Conservation (phyloP, 768 basidiomycete genomes). For the Boletus edulis region DNA sequence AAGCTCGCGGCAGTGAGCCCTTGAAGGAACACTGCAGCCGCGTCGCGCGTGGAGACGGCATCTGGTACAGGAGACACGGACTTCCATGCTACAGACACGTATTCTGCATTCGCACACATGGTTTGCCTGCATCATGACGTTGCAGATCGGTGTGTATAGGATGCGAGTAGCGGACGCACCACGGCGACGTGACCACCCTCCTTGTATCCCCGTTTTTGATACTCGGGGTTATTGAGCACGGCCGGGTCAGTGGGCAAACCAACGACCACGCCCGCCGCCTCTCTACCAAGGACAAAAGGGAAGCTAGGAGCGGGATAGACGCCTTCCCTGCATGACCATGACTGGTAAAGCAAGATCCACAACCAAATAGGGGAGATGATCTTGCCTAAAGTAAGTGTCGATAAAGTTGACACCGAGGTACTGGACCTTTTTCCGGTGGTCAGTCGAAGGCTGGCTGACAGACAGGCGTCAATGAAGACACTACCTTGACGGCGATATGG, state of each 20-base stretch:
- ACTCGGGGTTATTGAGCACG: slow-evolving; percentile 59
- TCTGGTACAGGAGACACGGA: slow-evolving; percentile 64
- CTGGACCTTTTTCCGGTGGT: slow-evolving; percentile 47
- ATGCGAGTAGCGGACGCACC: slow-evolving; percentile 40
- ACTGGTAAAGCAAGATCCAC: not conserved
- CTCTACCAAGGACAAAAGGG: slow-evolving; percentile 73
- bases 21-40: slow-evolving; percentile 69
- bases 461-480: not conserved
- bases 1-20: slow-evolving; percentile 77
- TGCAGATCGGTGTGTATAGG: not conserved
- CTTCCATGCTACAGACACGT: slow-evolving; percentile 64
- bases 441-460: not conserved
- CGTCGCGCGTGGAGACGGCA: slow-evolving; percentile 54
- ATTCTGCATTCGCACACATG: slow-evolving; percentile 63
- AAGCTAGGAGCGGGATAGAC: slow-evolving; percentile 57
- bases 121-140: slow-evolving; percentile 38
- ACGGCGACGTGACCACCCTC: slow-evolving; percentile 74
- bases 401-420: slow-evolving; percentile 87
- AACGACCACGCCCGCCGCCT: slow-evolving; percentile 75
- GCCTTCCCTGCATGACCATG: slow-evolving; percentile 47
- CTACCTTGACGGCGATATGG: slow-evolving; percentile 50
- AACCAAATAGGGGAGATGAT: not conserved
- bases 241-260: slow-evolving; percentile 65
- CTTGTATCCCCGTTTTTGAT: slow-evolving; percentile 60
- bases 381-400: slow-evolving; percentile 76